These are phyloP conservation scores for Myriosclerotinia duriaeana DNA, from an alignment of 2,329 filamentous ascomycete genomes.

Conservation along the genomic window DNA sequence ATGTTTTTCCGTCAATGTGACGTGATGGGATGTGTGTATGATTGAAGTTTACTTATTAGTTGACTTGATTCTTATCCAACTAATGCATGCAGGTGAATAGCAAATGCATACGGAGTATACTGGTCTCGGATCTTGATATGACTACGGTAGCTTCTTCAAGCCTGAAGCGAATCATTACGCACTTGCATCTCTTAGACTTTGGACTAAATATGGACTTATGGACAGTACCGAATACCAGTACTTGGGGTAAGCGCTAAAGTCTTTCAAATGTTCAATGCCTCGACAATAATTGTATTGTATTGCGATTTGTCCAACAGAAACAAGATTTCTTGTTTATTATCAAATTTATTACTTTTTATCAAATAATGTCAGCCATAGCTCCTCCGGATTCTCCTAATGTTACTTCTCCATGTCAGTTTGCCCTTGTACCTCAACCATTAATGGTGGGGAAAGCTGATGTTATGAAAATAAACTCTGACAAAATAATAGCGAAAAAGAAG, in stretches of 20 bases:
- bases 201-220: constrained; percentile 5
- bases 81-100: background rate
- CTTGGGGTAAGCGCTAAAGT: background rate
- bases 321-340: background rate
- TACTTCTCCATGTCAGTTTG: constrained; percentile 38
- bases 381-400: constrained; percentile 37
- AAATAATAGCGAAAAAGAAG: constrained; percentile 50
- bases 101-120: background rate
- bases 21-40: background rate
- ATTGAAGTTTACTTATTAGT: too few species aligned
- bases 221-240: background rate
- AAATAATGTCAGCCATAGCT: constrained; percentile 40
- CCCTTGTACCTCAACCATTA: constrained; percentile 5
- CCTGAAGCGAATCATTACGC: constrained; percentile 14
- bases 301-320: constrained; percentile 11
- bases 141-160: constrained; percentile 13
- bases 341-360: background rate
- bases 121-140: background rate
- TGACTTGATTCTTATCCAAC: background rate
- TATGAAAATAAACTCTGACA: constrained; percentile 31
- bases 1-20: background rate
- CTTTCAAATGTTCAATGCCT: constrained; percentile 4
- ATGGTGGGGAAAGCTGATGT: constrained; percentile 25
- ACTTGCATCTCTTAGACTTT: constrained; percentile 6
- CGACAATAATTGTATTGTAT: background rate